A percentile compares a stretch with the other conserved stretches of the same genome.
Conservation (phyloP, 768 basidiomycete genomes). For the Tulasnella sp. region DNA sequence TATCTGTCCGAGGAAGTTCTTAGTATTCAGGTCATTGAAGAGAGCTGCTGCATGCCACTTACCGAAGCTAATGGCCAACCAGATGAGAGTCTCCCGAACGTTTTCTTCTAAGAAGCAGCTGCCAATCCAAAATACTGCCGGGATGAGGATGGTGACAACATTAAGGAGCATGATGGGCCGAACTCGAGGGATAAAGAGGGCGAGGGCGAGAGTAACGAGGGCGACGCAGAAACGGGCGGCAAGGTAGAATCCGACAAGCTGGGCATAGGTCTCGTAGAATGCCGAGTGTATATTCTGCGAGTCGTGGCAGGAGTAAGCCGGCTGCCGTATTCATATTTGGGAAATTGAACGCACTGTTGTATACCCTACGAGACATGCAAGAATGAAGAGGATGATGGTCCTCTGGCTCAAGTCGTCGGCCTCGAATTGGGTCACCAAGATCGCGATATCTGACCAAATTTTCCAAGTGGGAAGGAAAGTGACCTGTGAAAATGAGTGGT, state of each 20-base stretch:
- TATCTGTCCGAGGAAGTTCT: not conserved
- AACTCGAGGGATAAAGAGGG: not conserved
- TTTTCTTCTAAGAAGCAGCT: slow-evolving; percentile 12
- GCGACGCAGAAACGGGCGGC: slow-evolving; percentile 22
- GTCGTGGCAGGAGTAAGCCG: not conserved
- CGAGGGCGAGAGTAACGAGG: not conserved
- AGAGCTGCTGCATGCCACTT: not conserved
- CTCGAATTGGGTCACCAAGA: slow-evolving; percentile 19
- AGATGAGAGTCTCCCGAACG: not conserved
- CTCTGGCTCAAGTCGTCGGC: slow-evolving; percentile 13
- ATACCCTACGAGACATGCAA: slow-evolving; percentile 25
- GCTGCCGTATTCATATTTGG: not conserved
- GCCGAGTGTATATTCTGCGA: slow-evolving; percentile 25
- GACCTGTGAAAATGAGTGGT: not conserved
- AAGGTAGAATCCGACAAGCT: slow-evolving; percentile 26
- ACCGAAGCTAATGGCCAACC: slow-evolving; percentile 26
- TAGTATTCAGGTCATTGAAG: not conserved
- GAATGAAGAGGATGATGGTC: slow-evolving; percentile 24
- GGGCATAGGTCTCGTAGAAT: slow-evolving; percentile 18
- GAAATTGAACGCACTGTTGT: slow-evolving; percentile 14
- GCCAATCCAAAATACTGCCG: slow-evolving; percentile 20
- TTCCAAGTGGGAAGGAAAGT: slow-evolving; percentile 28
- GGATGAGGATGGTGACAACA: not conserved
- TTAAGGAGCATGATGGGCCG: slow-evolving; percentile 6
- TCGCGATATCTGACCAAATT: slow-evolving; percentile 24